Percentiles rank a stretch among this genome's conserved stretches.
Conservation (phyloP, 2,329 filamentous ascomycete genomes). For the Elsinoe necatrix region DNA sequence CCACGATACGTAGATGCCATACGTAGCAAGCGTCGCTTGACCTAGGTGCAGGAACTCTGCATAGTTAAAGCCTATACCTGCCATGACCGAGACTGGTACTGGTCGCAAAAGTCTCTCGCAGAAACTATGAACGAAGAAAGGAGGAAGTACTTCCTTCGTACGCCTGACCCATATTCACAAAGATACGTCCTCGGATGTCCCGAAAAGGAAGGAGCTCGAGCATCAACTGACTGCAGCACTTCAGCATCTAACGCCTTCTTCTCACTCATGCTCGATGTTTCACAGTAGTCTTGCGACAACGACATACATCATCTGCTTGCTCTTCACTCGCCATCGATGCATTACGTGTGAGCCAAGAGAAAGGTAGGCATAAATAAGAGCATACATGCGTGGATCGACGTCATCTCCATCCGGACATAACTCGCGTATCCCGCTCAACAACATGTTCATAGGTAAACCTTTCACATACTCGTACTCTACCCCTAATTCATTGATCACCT, state of each 20-base stretch:
- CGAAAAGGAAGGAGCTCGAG: conserved; percentile 7
- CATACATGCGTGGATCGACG: neutral
- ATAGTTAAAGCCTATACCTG: conserved; percentile 15
- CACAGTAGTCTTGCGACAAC: no score
- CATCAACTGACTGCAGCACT: neutral
- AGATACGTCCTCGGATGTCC: neutral
- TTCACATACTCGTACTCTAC: no score
- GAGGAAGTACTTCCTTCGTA: neutral
- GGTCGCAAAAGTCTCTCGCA: neutral
- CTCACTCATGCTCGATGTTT: neutral
- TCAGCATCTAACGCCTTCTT: neutral
- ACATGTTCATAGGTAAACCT: neutral
- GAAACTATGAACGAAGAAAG: neutral
- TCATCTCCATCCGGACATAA: conserved; percentile 6
- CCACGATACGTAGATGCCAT: conserved; percentile 37
- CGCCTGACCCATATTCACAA: neutral
- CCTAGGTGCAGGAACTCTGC: conserved; percentile 28
- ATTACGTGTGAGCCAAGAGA: neutral
- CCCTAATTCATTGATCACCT: no score
- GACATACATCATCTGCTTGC: no score
- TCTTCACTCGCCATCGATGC: no score
- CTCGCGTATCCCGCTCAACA: neutral
- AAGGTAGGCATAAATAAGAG: neutral
- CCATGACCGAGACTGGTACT: conserved; percentile 12
- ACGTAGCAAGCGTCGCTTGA: conserved; percentile 35